Percentiles rank a stretch among this genome's conserved stretches.
Evolutionary conservation across 2,329 filamentous ascomycete species (phyloP).

Genomic region (Tolypocladium nubicola): DNA sequence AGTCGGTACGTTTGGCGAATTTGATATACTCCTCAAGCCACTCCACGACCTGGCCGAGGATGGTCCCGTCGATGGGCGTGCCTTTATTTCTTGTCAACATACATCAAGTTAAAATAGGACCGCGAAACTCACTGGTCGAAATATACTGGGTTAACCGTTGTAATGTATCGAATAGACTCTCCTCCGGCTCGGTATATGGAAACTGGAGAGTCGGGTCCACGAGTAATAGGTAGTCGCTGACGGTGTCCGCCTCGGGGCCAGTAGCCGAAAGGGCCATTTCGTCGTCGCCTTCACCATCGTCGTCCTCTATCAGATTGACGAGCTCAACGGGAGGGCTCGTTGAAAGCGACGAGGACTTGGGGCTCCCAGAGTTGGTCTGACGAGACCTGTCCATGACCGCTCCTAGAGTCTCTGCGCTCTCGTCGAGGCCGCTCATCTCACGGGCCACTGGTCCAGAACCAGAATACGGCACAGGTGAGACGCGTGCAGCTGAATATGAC

Average conservation of each 20-base stretch:
- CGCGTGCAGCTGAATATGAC: not conserved
- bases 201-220: conserved; percentile 35
- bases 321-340: conserved; percentile 34
- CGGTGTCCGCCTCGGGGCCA: conserved; percentile 16
- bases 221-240: conserved; percentile 10
- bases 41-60: conserved; percentile 30
- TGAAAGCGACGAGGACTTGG: not conserved
- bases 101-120: not conserved
- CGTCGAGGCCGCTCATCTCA: not conserved
- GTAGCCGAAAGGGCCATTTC: conserved; percentile 20
- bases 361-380: not conserved
- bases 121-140: conserved; percentile 14
- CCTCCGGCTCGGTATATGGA: conserved; percentile 29
- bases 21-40: conserved; percentile 42
- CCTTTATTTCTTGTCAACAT: conserved; percentile 23
- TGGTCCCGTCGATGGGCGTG: conserved; percentile 28
- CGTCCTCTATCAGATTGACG: conserved; percentile 24
- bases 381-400: not conserved
- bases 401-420: not conserved
- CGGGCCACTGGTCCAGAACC: not conserved
- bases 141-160: conserved; percentile 26
- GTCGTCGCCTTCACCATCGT: conserved; percentile 13
- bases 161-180: conserved; percentile 20
- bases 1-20: conserved; percentile 24
- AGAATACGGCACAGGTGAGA: not conserved